These are phyloP conservation scores for Mucor circinelloides DNA, from an alignment of 371 early-diverging fungal species.

Conservation along the genomic window DNA sequence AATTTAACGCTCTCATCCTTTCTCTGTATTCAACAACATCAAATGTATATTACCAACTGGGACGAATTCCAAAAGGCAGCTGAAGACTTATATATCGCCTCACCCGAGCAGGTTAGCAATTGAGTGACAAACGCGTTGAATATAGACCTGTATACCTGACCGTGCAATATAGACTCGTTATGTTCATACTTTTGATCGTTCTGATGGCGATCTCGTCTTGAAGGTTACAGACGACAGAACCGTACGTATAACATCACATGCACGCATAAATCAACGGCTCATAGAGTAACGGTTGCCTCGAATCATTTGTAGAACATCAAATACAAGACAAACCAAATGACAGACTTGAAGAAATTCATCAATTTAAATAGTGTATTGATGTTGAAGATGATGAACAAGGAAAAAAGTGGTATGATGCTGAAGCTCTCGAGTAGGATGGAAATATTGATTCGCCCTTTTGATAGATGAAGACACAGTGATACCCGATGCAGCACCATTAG, in stretches of 20 bases:
- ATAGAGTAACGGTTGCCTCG: neutral
- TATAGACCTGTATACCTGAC: neutral
- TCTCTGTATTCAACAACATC: neutral
- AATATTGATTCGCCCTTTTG: neutral
- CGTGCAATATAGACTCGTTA: slow-evolving; percentile 62
- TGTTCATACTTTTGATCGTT: slow-evolving; percentile 69
- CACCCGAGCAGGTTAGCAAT: slow-evolving; percentile 63
- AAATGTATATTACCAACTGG: slow-evolving; percentile 59
- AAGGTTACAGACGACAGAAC: slow-evolving; percentile 75
- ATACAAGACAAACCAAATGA: slow-evolving; percentile 73
- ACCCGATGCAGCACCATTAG: slow-evolving; percentile 19
- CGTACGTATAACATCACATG: slow-evolving; percentile 31
- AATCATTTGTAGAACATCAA: slow-evolving; percentile 55
- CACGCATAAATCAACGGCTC: neutral
- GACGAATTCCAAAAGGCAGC: slow-evolving; percentile 78
- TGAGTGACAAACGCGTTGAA: neutral
- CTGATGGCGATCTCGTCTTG: slow-evolving; percentile 73
- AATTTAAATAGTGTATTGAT: slow-evolving; percentile 65
- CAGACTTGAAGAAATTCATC: slow-evolving; percentile 77
- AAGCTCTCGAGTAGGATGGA: neutral
- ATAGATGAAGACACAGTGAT: slow-evolving; percentile 23
- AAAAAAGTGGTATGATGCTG: slow-evolving; percentile 19
- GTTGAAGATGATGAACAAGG: slow-evolving; percentile 70
- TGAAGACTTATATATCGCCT: slow-evolving; percentile 66
- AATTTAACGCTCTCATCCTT: neutral